Evolutionary conservation across 208 protist species (phyloP).

Genomic region (Wallacemonas sp.): DNA sequence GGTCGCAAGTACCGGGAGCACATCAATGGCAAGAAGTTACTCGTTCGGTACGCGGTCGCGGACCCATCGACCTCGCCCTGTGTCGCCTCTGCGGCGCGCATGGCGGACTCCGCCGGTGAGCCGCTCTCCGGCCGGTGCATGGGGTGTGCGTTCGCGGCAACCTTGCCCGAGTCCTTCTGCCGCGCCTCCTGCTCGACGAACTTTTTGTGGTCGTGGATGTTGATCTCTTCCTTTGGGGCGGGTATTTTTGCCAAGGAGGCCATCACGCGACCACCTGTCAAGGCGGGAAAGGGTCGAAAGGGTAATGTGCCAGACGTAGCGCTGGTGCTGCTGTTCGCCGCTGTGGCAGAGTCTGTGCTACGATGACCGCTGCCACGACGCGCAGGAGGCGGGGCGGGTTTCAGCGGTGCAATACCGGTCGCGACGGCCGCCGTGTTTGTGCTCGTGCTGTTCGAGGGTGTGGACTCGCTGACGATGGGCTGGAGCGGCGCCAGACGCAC

Average conservation of each 20-base stretch:
- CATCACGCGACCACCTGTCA: conserved; percentile 11
- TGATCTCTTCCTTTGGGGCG: conserved; percentile 1
- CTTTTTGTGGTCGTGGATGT: conserved; percentile 14
- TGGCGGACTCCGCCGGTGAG: neutral
- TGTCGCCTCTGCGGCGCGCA: neutral
- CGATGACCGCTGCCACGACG: neutral
- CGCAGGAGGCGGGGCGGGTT: conserved; percentile 15
- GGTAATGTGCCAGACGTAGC: neutral
- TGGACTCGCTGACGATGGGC: too few species aligned
- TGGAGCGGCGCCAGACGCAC: conserved; percentile 28
- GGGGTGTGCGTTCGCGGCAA: conserved; percentile 13
- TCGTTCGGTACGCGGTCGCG: too few species aligned
- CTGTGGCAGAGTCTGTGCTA: too few species aligned
- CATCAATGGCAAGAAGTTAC: conserved; percentile 85
- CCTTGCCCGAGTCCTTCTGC: conserved; percentile 8
- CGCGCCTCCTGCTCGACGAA: conserved; percentile 12
- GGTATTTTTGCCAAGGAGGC: conserved; percentile 12
- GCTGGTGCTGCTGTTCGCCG: too few species aligned
- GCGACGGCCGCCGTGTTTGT: too few species aligned
- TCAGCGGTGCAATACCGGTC: too few species aligned
- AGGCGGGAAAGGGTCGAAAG: conserved; percentile 14
- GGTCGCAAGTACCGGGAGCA: conserved; percentile 72
- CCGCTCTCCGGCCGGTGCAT: conserved; percentile 3
- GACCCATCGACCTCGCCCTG: conserved; percentile 3
- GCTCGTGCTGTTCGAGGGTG: too few species aligned